These are phyloP conservation scores for Lachnellula willkommii DNA, from an alignment of 2,329 filamentous ascomycete genomes.

Conservation along the genomic window DNA sequence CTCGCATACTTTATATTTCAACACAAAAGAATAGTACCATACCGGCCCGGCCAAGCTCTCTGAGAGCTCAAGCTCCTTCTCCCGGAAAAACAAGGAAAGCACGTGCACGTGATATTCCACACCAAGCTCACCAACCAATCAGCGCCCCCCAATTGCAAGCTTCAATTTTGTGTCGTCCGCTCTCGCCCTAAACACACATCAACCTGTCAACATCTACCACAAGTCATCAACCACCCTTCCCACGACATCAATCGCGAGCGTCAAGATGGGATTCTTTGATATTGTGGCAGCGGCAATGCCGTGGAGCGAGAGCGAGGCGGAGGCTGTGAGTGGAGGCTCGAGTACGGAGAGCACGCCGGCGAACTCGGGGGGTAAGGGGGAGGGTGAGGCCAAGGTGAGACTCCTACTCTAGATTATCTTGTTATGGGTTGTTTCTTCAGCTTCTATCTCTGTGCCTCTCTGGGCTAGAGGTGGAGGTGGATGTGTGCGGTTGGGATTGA, in stretches of 20 bases:
- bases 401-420: slow-evolving; percentile 18
- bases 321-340: slow-evolving; percentile 37
- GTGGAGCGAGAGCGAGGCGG: slow-evolving; percentile 60
- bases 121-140: slow-evolving; percentile 22
- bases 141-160: slow-evolving; percentile 22
- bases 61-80: neutral
- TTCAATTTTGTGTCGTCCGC: slow-evolving; percentile 8
- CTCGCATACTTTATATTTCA: neutral
- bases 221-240: neutral
- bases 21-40: neutral
- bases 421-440: neutral
- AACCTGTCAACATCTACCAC: slow-evolving; percentile 4
- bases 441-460: neutral
- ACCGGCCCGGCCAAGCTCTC: neutral
- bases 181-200: slow-evolving; percentile 8
- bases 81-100: neutral
- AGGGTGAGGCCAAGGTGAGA: slow-evolving; percentile 34
- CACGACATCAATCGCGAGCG: neutral
- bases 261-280: slow-evolving; percentile 61
- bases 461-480: neutral
- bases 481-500: neutral
- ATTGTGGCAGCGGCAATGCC: slow-evolving; percentile 60
- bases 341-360: slow-evolving; percentile 29
- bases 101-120: neutral
- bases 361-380: slow-evolving; percentile 44